A percentile compares a stretch with the other conserved stretches of the same genome.
phyloP scores from a whole-genome alignment of 1,284 basidiomycete genomes.

The Marasmius oreades region DNA sequence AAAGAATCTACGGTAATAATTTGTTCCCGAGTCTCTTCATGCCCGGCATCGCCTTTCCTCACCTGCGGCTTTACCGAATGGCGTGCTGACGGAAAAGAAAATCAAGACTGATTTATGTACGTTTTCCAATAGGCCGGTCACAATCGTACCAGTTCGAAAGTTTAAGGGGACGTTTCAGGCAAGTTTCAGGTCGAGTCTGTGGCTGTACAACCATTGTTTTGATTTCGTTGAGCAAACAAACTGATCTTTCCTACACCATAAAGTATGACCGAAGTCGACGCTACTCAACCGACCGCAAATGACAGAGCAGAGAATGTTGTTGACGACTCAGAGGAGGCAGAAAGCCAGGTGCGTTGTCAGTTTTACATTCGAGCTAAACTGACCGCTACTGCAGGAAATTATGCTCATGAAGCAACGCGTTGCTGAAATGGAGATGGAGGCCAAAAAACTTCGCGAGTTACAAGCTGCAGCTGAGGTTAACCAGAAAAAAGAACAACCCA shows the following conservation, averaged over 20 bases:
- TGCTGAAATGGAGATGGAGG: conserved; percentile 91
- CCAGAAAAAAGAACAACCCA: conserved; percentile 34
- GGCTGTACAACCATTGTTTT: background rate
- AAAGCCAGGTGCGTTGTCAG: conserved; percentile 43
- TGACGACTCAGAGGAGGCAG: conserved; percentile 57
- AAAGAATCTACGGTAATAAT: background rate
- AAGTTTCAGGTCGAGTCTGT: background rate
- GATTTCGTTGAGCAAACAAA: background rate
- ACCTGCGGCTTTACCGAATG: background rate
- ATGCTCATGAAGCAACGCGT: conserved; percentile 89
- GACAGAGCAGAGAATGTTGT: conserved; percentile 34
- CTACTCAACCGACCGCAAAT: conserved; percentile 33
- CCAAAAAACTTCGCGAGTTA: conserved; percentile 85
- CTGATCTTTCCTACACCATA: background rate
- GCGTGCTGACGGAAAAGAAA: background rate
- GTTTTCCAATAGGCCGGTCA: too few species aligned
- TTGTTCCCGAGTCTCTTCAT: background rate
- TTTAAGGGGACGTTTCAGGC: too few species aligned
- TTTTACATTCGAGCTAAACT: conserved; percentile 8
- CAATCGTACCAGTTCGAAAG: too few species aligned
- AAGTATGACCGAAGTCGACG: conserved; percentile 31
- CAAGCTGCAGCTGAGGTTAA: conserved; percentile 83
- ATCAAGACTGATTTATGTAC: background rate
- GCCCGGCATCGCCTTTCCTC: background rate
- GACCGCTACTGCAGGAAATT: conserved; percentile 55